These are phyloP conservation scores for Wallacemonas rigidus DNA, from an alignment of 208 protist genomes.

Conservation along the genomic window DNA sequence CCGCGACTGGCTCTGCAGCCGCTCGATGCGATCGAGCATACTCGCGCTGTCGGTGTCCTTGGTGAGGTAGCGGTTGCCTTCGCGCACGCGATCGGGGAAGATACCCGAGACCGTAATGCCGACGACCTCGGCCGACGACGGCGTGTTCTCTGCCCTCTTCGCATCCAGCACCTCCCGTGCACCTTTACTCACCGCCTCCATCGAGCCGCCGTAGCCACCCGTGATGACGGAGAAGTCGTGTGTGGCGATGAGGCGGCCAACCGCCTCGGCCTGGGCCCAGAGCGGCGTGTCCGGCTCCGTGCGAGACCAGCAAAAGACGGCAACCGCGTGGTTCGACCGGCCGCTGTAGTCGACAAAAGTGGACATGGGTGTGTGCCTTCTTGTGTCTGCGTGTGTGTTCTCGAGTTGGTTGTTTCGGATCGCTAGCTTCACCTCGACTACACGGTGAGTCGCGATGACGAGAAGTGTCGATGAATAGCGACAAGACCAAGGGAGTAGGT, in stretches of 20 bases:
- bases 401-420: background rate
- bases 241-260: constrained; percentile 46
- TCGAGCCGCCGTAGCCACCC: constrained; percentile 74
- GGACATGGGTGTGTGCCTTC: constrained; percentile 1
- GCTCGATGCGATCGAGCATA: constrained; percentile 65
- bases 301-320: constrained; percentile 71
- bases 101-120: constrained; percentile 51
- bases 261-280: constrained; percentile 50
- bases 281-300: constrained; percentile 40
- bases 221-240: constrained; percentile 59
- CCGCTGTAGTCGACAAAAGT: constrained; percentile 48
- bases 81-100: constrained; percentile 51
- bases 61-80: constrained; percentile 71
- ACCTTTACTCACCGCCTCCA: constrained; percentile 75
- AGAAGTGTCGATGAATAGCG: too few species aligned
- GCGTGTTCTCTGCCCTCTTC: background rate
- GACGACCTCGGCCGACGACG: constrained; percentile 39
- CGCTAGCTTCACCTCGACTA: too few species aligned
- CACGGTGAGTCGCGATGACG: too few species aligned
- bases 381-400: constrained; percentile 1
- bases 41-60: constrained; percentile 40
- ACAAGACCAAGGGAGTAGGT: too few species aligned
- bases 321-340: constrained; percentile 32
- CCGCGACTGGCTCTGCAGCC: constrained; percentile 56
- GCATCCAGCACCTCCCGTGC: constrained; percentile 43